Evolutionary conservation across 768 basidiomycete species (phyloP).

Genomic region (Tubosaeta sp.): DNA sequence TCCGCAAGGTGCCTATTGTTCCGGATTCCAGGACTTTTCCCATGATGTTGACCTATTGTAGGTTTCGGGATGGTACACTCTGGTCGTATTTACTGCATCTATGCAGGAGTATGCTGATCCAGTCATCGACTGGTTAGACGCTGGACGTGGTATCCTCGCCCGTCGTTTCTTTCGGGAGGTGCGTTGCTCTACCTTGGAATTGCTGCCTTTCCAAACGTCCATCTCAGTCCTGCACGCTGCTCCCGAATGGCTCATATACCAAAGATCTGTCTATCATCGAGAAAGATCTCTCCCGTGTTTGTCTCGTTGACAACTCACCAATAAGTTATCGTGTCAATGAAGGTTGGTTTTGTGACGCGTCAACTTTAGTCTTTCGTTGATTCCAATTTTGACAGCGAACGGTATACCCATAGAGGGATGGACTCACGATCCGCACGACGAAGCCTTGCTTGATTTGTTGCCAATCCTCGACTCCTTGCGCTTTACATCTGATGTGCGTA

Average conservation of each 20-base stretch:
- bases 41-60: slow-evolving; percentile 31
- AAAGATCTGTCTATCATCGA: slow-evolving; percentile 91
- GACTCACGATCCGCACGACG: slow-evolving; percentile 96
- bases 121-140: slow-evolving; percentile 99
- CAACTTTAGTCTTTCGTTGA: not conserved
- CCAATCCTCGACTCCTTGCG: slow-evolving; percentile 94
- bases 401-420: slow-evolving; percentile 99
- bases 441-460: slow-evolving; percentile 91
- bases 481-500: slow-evolving; percentile 93
- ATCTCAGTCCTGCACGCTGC: slow-evolving; percentile 81
- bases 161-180: slow-evolving; percentile 92
- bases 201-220: not conserved
- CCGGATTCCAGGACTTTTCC: not conserved
- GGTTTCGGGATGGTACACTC: slow-evolving; percentile 98
- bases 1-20: slow-evolving; percentile 62
- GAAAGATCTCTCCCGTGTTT: slow-evolving; percentile 85
- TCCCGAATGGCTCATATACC: slow-evolving; percentile 90
- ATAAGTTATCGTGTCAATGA: slow-evolving; percentile 89
- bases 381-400: slow-evolving; percentile 58
- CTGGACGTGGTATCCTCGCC: slow-evolving; percentile 83
- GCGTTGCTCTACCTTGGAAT: slow-evolving; percentile 27
- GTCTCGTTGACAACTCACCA: slow-evolving; percentile 95
- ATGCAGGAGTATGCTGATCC: slow-evolving; percentile 99
- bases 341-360: slow-evolving; percentile 48
- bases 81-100: slow-evolving; percentile 98